A percentile compares a stretch with the other conserved stretches of the same genome.
Conservation (phyloP, 2,329 filamentous ascomycete species). For the Botrytis fragariae region DNA sequence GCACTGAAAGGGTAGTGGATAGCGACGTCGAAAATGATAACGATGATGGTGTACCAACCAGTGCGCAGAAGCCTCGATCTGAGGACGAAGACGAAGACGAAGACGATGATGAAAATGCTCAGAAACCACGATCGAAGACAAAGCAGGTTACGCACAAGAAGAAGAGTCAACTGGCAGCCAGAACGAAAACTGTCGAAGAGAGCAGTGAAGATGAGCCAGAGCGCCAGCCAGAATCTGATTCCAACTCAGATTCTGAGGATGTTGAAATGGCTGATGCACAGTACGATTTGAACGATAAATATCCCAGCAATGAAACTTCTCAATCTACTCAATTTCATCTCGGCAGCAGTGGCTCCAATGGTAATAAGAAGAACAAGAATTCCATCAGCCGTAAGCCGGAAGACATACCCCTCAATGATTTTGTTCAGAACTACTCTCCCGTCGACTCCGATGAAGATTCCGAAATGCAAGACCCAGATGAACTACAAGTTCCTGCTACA, state of each 20-base stretch:
- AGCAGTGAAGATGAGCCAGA: background rate
- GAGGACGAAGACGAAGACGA: conserved; percentile 12
- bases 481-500: conserved; percentile 7
- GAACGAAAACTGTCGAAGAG: background rate
- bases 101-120: background rate
- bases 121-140: background rate
- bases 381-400: too few species aligned
- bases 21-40: conserved; percentile 1
- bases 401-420: background rate
- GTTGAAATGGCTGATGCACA: conserved; percentile 1
- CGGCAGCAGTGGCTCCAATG: background rate
- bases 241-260: background rate
- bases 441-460: background rate
- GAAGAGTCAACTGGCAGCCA: background rate
- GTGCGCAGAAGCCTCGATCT: conserved; percentile 12
- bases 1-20: conserved; percentile 17
- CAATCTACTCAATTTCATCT: background rate
- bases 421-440: background rate
- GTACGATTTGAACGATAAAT: background rate
- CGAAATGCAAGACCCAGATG: conserved; percentile 9
- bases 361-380: background rate
- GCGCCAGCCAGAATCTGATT: background rate
- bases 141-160: background rate
- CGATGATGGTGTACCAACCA: conserved; percentile 15
- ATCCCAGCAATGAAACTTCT: conserved; percentile 1